A percentile compares a stretch with the other conserved stretches of the same genome.
Conservation (phyloP, 345 rosid genomes). For the Nasturtium officinale region DNA sequence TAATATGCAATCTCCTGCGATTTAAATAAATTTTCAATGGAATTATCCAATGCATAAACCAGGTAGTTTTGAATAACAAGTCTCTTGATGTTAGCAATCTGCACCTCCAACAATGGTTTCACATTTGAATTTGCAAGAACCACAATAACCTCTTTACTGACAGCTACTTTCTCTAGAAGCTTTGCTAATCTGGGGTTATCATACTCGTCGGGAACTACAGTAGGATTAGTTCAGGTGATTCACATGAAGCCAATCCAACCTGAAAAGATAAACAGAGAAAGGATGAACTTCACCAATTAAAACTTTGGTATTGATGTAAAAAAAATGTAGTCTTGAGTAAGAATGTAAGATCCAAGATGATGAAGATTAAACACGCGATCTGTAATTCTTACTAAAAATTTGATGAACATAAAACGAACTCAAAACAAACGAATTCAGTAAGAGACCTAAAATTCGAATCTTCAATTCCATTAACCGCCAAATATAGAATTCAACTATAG, state of each 20-base stretch:
- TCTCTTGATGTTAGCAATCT: constrained; percentile 77
- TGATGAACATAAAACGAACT: not conserved
- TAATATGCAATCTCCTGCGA: constrained; percentile 64
- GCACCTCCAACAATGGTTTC: constrained; percentile 64
- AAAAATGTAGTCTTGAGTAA: not conserved
- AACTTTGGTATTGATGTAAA: not conserved
- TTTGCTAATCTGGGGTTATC: constrained; percentile 77
- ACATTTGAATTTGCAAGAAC: constrained; percentile 86
- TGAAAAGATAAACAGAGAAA: constrained; percentile 38
- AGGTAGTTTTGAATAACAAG: constrained; percentile 71
- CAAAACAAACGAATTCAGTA: not conserved
- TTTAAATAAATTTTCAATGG: constrained; percentile 57
- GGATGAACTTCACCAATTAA: constrained; percentile 1
- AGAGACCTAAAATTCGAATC: not conserved
- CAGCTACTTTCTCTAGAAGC: constrained; percentile 66
- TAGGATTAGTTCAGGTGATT: constrained; percentile 68
- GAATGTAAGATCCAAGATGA: not conserved
- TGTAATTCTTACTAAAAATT: not conserved
- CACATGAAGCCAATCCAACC: constrained; percentile 59
- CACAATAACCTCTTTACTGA: constrained; percentile 70
- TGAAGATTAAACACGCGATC: not conserved
- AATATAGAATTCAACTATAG: not conserved
- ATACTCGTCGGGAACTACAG: constrained; percentile 68
- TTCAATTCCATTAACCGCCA: not conserved
- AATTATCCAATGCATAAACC: constrained; percentile 70